Percentiles rank a stretch among this genome's conserved stretches.
These are phyloP conservation scores for Hypomyces perniciosus DNA, from an alignment of 2,329 filamentous ascomycete genomes.

Conservation along the genomic window DNA sequence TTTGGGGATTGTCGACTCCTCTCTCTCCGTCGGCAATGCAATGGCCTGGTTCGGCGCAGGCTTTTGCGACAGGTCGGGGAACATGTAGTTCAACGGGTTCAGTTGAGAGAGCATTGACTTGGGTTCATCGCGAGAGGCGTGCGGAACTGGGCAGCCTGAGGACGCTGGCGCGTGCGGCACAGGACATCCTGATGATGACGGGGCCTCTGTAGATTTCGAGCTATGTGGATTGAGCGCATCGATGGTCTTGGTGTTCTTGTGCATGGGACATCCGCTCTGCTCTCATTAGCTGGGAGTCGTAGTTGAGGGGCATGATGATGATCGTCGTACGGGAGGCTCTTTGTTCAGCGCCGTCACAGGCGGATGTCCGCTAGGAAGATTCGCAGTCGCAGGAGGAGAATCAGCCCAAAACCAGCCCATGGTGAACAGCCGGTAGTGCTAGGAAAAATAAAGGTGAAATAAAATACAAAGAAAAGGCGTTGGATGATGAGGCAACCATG, in stretches of 20 bases:
- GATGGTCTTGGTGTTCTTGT: slow-evolving; percentile 45
- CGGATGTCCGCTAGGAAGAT: slow-evolving; percentile 29
- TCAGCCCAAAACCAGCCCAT: slow-evolving; percentile 65
- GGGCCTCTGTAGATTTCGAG: slow-evolving; percentile 14
- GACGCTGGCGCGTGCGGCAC: slow-evolving; percentile 36
- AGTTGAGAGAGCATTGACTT: slow-evolving; percentile 49
- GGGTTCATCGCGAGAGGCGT: slow-evolving; percentile 28
- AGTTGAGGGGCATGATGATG: not conserved
- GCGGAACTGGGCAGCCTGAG: slow-evolving; percentile 42
- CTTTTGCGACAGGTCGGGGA: slow-evolving; percentile 73
- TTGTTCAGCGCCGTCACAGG: slow-evolving; percentile 19
- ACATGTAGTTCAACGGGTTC: slow-evolving; percentile 91
- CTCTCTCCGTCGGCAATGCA: slow-evolving; percentile 70
- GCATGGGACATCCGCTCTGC: slow-evolving; percentile 53
- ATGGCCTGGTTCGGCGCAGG: slow-evolving; percentile 67
- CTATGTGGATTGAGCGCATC: slow-evolving; percentile 38
- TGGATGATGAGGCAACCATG: not conserved
- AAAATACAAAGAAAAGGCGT: not conserved
- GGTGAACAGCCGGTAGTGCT: slow-evolving; percentile 8
- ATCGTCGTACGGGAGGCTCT: slow-evolving; percentile 28
- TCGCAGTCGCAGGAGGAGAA: slow-evolving; percentile 29
- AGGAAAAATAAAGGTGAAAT: not conserved
- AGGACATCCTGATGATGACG: slow-evolving; percentile 36
- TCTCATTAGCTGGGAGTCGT: slow-evolving; percentile 16
- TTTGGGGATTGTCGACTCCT: slow-evolving; percentile 85